phyloP scores from a whole-genome alignment of 2,329 filamentous ascomycete species.

The Trichocomaceae sp. region DNA sequence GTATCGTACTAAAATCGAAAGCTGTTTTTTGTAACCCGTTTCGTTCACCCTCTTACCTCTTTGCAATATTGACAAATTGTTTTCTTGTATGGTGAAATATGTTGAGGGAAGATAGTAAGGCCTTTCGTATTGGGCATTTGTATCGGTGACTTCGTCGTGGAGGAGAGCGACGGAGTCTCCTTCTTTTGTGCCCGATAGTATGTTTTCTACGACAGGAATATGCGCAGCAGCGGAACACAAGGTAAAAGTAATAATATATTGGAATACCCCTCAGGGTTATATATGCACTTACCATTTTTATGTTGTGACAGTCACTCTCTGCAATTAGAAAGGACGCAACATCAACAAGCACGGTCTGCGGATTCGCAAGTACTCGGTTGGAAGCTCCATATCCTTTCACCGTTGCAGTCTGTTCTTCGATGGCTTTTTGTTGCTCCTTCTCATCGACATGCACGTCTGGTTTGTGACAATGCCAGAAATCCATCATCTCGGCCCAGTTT shows the following conservation, averaged over 20 bases:
- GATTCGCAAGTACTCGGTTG: conserved; percentile 61
- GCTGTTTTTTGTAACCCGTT: background rate
- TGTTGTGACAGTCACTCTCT: conserved; percentile 55
- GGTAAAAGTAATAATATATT: background rate
- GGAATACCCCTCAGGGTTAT: background rate
- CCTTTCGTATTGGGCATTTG: conserved; percentile 48
- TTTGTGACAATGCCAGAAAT: conserved; percentile 99
- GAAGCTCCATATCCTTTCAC: conserved; percentile 78
- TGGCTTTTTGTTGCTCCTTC: conserved; percentile 29
- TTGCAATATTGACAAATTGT: conserved; percentile 11
- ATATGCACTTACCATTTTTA: conserved; percentile 31
- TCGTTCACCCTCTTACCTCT: background rate
- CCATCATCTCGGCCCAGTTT: conserved; percentile 99
- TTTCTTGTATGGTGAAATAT: conserved; percentile 3
- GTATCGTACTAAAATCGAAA: conserved; percentile 1
- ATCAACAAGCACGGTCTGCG: conserved; percentile 71
- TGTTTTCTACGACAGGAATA: background rate
- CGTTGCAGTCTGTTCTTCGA: conserved; percentile 44
- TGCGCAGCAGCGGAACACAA: background rate
- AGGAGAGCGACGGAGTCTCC: conserved; percentile 42
- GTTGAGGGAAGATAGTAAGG: background rate
- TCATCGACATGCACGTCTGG: conserved; percentile 51
- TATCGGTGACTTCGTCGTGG: conserved; percentile 52
- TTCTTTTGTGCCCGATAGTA: conserved; percentile 49
- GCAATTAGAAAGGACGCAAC: conserved; percentile 67